phyloP scores from a whole-genome alignment of 345 rosid species.

The Rhizophora apiculata region DNA sequence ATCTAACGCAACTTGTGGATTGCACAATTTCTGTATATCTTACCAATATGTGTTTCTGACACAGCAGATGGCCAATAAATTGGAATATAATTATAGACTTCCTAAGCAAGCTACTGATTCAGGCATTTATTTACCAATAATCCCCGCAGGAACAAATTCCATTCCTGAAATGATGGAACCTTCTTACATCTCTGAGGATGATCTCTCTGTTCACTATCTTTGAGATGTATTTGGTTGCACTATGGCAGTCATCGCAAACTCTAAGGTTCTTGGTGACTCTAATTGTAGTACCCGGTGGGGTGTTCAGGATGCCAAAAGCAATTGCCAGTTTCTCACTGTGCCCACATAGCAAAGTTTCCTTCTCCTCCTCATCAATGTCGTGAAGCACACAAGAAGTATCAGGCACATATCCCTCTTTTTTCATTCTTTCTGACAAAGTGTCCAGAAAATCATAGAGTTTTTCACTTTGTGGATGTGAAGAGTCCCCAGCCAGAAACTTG shows the following conservation, averaged over 20 bases:
- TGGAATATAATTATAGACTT: no score
- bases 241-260: slow-evolving; percentile 85
- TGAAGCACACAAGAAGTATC: slow-evolving; percentile 89
- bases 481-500: slow-evolving; percentile 76
- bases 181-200: slow-evolving; percentile 71
- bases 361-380: slow-evolving; percentile 67
- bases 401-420: slow-evolving; percentile 72
- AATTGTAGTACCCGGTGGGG: slow-evolving; percentile 63
- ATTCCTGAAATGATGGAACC: slow-evolving; percentile 82
- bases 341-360: slow-evolving; percentile 75
- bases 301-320: slow-evolving; percentile 77
- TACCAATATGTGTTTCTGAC: no score
- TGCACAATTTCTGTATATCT: no score
- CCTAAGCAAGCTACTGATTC: not conserved
- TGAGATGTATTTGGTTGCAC: slow-evolving; percentile 69
- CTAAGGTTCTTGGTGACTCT: slow-evolving; percentile 86
- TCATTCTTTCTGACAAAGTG: slow-evolving; percentile 60
- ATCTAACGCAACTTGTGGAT: no score
- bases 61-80: no score
- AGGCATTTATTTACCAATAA: slow-evolving; percentile 57
- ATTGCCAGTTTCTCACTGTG: slow-evolving; percentile 90
- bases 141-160: slow-evolving; percentile 82
- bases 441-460: slow-evolving; percentile 53
- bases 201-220: slow-evolving; percentile 64
- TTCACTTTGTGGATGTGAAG: slow-evolving; percentile 69